Conservation (phyloP, 352 stramenopile species). For the Phytopythium delawarense region DNA sequence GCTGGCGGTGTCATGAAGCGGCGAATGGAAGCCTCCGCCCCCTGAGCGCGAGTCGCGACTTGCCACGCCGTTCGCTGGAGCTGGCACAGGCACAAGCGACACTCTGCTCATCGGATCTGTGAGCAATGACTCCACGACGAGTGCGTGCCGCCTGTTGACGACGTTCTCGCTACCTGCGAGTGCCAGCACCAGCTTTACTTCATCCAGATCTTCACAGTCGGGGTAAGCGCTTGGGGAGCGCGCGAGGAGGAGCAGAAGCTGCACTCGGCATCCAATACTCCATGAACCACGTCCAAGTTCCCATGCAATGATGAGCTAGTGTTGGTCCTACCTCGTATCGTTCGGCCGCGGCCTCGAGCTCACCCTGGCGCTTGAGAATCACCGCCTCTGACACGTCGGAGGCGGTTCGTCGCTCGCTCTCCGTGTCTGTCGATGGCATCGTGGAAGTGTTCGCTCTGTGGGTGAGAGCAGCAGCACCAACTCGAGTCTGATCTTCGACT, state of each 20-base stretch:
- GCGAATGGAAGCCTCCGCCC: background rate
- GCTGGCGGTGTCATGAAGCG: conserved; percentile 2
- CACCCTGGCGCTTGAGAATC: conserved; percentile 19
- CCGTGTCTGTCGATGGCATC: background rate
- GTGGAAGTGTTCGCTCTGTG: background rate
- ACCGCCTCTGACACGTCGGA: conserved; percentile 11
- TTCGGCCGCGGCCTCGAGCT: conserved; percentile 27
- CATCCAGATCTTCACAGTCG: conserved; percentile 43
- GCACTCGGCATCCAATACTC: background rate
- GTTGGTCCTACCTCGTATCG: conserved; percentile 34
- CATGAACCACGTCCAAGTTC: background rate
- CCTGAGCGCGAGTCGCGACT: conserved; percentile 6
- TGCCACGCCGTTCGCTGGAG: conserved; percentile 31
- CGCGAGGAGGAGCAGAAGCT: conserved; percentile 26
- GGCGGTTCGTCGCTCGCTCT: background rate
- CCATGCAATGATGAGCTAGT: background rate
- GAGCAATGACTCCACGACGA: background rate
- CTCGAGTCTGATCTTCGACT: background rate
- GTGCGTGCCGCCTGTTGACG: background rate
- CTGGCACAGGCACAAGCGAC: conserved; percentile 21
- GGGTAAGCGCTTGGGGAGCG: conserved; percentile 26
- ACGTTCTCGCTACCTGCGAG: conserved; percentile 22
- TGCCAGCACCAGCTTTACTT: conserved; percentile 28
- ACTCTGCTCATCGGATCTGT: conserved; percentile 11
- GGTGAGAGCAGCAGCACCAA: background rate